Conservation (phyloP, 768 basidiomycete genomes). For the Clitopilus hobsonii region DNA sequence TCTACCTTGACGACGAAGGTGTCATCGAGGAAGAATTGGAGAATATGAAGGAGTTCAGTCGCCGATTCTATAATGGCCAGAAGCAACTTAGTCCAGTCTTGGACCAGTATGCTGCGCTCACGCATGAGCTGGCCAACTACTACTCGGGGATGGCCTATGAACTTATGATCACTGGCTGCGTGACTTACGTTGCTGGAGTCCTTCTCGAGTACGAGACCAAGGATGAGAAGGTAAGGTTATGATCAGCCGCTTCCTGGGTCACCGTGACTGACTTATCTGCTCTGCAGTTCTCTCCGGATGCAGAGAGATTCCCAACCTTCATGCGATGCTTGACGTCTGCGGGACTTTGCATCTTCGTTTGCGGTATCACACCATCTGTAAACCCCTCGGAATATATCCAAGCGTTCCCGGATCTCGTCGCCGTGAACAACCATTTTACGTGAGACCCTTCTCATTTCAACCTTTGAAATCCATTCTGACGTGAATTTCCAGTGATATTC, state of each 20-base stretch:
- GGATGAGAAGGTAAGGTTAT: slow-evolving; percentile 17
- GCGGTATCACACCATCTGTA: slow-evolving; percentile 24
- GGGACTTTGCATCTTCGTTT: slow-evolving; percentile 21
- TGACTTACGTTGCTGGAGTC: slow-evolving; percentile 24
- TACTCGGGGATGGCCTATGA: slow-evolving; percentile 21
- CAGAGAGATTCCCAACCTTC: slow-evolving; percentile 9
- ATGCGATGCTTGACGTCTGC: slow-evolving; percentile 18
- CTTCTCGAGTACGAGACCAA: slow-evolving; percentile 25
- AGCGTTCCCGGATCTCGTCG: slow-evolving; percentile 7
- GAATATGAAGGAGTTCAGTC: slow-evolving; percentile 24
- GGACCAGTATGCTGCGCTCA: slow-evolving; percentile 21
- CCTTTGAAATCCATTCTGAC: background rate
- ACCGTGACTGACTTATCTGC: background rate
- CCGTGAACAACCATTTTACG: slow-evolving; percentile 7
- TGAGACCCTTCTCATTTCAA: background rate
- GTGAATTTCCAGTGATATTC: slow-evolving; percentile 3
- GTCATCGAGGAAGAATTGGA: slow-evolving; percentile 11
- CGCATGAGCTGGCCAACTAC: slow-evolving; percentile 19
- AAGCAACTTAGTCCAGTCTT: slow-evolving; percentile 19
- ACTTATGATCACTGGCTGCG: slow-evolving; percentile 22
- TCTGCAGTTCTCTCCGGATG: slow-evolving; percentile 1
- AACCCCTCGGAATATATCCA: slow-evolving; percentile 7
- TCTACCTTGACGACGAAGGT: slow-evolving; percentile 27
- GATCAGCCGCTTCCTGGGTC: background rate
- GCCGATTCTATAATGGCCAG: slow-evolving; percentile 15